phyloP scores from a whole-genome alignment of 228 moss, liverwort and hornwort species.

The Sphagnum fallax region DNA sequence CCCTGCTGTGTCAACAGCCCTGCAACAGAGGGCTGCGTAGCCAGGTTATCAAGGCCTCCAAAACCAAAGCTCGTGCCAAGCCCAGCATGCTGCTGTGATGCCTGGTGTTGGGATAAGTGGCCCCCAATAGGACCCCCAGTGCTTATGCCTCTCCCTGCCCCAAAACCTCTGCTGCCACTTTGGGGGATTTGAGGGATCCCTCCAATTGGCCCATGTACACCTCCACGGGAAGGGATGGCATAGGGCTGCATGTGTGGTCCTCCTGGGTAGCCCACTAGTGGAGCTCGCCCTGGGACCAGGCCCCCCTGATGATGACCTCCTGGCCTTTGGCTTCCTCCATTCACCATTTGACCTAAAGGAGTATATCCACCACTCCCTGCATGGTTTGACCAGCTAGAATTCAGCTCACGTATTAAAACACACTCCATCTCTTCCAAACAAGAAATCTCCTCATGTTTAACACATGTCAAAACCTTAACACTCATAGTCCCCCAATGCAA shows the following conservation, averaged over 20 bases:
- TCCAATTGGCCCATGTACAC: slow-evolving; percentile 60
- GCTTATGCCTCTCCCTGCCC: slow-evolving; percentile 47
- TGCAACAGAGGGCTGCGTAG: slow-evolving; percentile 49
- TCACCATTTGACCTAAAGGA: slow-evolving; percentile 32
- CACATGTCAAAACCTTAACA: no score
- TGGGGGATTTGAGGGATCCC: slow-evolving; percentile 56
- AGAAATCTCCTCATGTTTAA: no score
- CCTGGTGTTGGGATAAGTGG: slow-evolving; percentile 53
- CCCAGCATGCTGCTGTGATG: slow-evolving; percentile 40
- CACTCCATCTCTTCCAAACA: background rate
- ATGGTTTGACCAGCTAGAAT: background rate
- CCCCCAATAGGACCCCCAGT: slow-evolving; percentile 65
- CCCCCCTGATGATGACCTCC: slow-evolving; percentile 42
- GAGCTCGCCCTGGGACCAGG: slow-evolving; percentile 30
- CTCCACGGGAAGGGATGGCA: slow-evolving; percentile 53
- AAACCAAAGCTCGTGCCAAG: slow-evolving; percentile 47
- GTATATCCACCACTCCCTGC: slow-evolving; percentile 27
- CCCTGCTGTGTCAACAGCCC: slow-evolving; percentile 51
- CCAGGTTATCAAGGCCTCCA: slow-evolving; percentile 46
- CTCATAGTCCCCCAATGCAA: no score
- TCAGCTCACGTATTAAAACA: background rate
- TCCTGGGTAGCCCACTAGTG: slow-evolving; percentile 33
- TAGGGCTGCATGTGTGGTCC: slow-evolving; percentile 57
- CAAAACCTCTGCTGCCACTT: slow-evolving; percentile 50
- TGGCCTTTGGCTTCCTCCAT: slow-evolving; percentile 40